phyloP scores from a whole-genome alignment of 495 filamentous ascomycete species.

The Aspergillus baeticus region DNA sequence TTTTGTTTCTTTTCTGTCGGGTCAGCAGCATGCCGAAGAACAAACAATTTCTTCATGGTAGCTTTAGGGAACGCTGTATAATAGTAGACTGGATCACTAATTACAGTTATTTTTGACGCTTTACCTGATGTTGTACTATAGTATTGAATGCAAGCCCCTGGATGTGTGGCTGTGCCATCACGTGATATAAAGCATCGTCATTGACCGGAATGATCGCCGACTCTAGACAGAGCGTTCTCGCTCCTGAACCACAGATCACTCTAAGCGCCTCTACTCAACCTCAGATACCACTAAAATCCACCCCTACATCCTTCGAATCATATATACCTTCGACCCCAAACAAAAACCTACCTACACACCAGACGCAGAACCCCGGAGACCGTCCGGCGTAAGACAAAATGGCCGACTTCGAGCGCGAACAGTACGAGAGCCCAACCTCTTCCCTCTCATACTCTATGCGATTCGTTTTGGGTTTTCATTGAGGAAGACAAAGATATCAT shows the following conservation, averaged over 20 bases:
- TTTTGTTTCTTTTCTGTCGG: background rate
- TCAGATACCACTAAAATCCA: too few species aligned
- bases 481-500: background rate
- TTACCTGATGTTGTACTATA: background rate
- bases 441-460: background rate
- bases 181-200: background rate
- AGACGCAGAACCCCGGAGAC: background rate
- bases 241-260: background rate
- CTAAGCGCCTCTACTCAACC: too few species aligned
- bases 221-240: background rate
- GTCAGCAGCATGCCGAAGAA: too few species aligned
- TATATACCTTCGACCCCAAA: too few species aligned
- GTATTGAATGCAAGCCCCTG: background rate
- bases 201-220: background rate
- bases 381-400: slow-evolving; percentile 46
- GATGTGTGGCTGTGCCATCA: background rate
- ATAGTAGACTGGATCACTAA: slow-evolving; percentile 9
- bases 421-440: slow-evolving; percentile 39
- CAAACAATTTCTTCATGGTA: background rate
- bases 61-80: background rate
- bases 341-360: background rate
- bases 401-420: slow-evolving; percentile 96
- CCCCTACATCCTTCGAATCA: too few species aligned
- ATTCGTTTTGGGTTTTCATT: background rate
- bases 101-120: background rate